phyloP scores from a whole-genome alignment of 805 yeast species.

The Helenozyma baotianmanensis region DNA sequence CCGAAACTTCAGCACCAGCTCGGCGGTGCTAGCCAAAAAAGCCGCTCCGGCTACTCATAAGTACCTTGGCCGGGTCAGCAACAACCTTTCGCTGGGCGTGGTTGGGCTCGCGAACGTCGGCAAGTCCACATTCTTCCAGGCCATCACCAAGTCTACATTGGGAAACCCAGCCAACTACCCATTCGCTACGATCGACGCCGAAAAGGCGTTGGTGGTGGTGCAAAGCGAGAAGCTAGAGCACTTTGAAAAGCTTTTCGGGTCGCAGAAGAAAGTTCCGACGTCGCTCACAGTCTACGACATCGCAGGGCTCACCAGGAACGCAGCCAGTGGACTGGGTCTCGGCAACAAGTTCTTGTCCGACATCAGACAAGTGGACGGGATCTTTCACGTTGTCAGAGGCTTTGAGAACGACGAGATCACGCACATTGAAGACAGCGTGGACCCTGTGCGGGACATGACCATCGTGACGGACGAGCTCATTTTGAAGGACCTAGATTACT shows the following conservation, averaged over 20 bases:
- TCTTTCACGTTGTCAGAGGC: conserved; percentile 95
- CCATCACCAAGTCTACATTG: conserved; percentile 85
- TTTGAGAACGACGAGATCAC: conserved; percentile 28
- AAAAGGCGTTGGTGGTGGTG: conserved; percentile 93
- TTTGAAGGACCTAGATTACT: conserved; percentile 57
- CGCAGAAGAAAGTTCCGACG: conserved; percentile 87
- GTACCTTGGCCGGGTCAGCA: conserved; percentile 15
- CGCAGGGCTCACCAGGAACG: conserved; percentile 97
- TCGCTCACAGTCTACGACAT: conserved; percentile 90
- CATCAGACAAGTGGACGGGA: conserved; percentile 96
- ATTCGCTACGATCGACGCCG: conserved; percentile 96
- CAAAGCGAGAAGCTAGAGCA: conserved; percentile 86
- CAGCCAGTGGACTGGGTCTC: conserved; percentile 93
- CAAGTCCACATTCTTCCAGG: conserved; percentile 96
- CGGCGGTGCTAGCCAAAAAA: conserved; percentile 12
- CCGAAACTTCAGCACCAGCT: conserved; percentile 10
- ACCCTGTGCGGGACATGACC: conserved; percentile 17
- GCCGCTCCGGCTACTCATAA: conserved; percentile 6
- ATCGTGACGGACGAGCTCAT: conserved; percentile 53
- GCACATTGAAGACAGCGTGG: conserved; percentile 16
- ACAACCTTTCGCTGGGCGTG: conserved; percentile 51
- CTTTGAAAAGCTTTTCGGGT: conserved; percentile 68
- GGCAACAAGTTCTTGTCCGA: conserved; percentile 97
- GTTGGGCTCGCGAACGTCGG: conserved; percentile 97
- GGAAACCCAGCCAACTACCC: conserved; percentile 98